Base-by-base conservation (phyloP, 2,329 filamentous ascomycete species). In the Magnaporthiopsis rhizophila region DNA sequence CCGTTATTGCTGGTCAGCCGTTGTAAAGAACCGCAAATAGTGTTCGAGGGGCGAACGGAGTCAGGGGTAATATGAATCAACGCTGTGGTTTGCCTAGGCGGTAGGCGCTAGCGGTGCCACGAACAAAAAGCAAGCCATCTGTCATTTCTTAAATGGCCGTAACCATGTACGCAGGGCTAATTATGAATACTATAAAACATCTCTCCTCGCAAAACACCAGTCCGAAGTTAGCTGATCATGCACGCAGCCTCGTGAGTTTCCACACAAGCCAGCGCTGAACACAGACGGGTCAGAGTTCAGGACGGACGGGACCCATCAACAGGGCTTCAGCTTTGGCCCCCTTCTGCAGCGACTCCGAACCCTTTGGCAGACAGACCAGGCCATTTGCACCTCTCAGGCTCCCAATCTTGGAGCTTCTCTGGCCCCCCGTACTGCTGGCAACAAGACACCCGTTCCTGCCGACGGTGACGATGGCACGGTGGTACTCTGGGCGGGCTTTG, bases 351-450 rank as follows among this genome's bases (percentile, higher is more conserved):
- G 80, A 80, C 7, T 86, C 86, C 45, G 86, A 80, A 2, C 86
- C 85, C 50, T 82, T 80, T 0, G 90, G 89, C 77, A 96, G 78
- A 70, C 89, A 90, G 30, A 98, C 76, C 70, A 99, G 76, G 4
- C 90, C 92, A 79, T 99, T 99, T 3, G 95, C 94, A 26, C 89
- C 88, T 66, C 89, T 90, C 69, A 98, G 81, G 75, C 94, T 98
- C 0, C 92, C 92, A 2, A 99, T 92, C 67, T 87, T 85, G 21
- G 91, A 96, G 74, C 94, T 98, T 62, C 95, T 83, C 79, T 99
- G 95, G 3, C 89, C 87, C 7, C 95, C 95, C 0, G 95, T 99
- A 71, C 92, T 97, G 36, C 79, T 85, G 0, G 92, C 95, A 66
- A 85, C 80, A 61, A 98, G 75, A 11, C 78, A 70, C 0, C 93